These are phyloP conservation scores for Thielaviopsis ethacetica DNA, from an alignment of 2,329 filamentous ascomycete species.

Conservation along the genomic window DNA sequence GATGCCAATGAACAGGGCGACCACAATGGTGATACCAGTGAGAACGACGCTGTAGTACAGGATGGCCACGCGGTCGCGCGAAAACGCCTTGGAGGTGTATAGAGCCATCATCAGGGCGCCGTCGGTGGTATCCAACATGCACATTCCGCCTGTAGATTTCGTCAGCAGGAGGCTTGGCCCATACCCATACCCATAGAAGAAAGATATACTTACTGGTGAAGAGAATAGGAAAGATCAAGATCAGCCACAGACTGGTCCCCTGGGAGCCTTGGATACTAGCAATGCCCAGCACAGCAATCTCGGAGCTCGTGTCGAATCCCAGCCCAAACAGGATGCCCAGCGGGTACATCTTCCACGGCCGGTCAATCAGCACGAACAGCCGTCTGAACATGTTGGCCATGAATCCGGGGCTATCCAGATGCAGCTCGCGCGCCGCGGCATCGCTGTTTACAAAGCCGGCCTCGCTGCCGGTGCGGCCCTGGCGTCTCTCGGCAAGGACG, in stretches of 20 bases:
- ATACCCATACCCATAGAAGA: too few species aligned
- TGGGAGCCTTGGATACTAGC: conserved; percentile 71
- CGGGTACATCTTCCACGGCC: conserved; percentile 93
- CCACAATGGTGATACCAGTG: conserved; percentile 66
- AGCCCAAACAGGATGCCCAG: conserved; percentile 78
- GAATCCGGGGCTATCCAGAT: conserved; percentile 62
- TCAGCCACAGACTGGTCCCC: conserved; percentile 85
- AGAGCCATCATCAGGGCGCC: conserved; percentile 90
- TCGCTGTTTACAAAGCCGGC: conserved; percentile 17
- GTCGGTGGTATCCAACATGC: conserved; percentile 79
- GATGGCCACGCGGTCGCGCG: conserved; percentile 72
- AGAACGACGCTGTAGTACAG: conserved; percentile 86
- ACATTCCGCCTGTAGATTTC: conserved; percentile 62
- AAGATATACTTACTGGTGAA: conserved; percentile 51
- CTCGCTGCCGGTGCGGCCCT: conserved; percentile 16
- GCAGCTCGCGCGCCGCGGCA: conserved; percentile 33
- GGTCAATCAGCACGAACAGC: conserved; percentile 58
- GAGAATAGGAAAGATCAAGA: conserved; percentile 74
- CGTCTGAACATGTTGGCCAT: conserved; percentile 54
- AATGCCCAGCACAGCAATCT: conserved; percentile 83
- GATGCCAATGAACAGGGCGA: conserved; percentile 71
- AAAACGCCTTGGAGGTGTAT: conserved; percentile 67
- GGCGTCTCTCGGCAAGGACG: conserved; percentile 32
- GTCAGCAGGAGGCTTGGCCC: not conserved
- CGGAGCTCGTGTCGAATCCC: conserved; percentile 89